phyloP scores from a whole-genome alignment of 2,329 filamentous ascomycete species.

The Epicoccum nigrum region DNA sequence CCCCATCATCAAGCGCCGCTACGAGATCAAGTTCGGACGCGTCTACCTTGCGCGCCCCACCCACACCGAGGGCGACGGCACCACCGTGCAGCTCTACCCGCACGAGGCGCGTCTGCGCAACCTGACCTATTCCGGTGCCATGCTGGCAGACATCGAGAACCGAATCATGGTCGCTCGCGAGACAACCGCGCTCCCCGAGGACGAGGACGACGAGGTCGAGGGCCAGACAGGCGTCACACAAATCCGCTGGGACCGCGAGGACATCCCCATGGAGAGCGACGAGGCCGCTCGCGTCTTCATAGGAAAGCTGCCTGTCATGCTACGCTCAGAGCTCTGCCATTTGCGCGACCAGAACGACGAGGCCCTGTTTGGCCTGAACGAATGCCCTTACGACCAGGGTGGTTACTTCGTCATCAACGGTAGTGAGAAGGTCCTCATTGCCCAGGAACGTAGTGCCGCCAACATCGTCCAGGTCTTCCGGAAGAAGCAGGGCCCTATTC shows the following conservation, averaged over 20 bases:
- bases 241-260: conserved; percentile 57
- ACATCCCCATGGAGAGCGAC: conserved; percentile 52
- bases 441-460: conserved; percentile 94
- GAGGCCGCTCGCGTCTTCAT: conserved; percentile 82
- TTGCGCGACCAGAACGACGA: conserved; percentile 83
- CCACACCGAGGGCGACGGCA: conserved; percentile 91
- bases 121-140: conserved; percentile 89
- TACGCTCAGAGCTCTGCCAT: conserved; percentile 95
- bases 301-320: conserved; percentile 95
- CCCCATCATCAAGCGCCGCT: conserved; percentile 84
- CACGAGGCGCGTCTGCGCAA: conserved; percentile 97
- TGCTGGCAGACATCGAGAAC: conserved; percentile 88
- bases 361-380: conserved; percentile 87
- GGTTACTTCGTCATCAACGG: conserved; percentile 99
- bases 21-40: conserved; percentile 92
- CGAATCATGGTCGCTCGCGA: conserved; percentile 84
- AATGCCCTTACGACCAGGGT: conserved; percentile 97
- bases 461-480: conserved; percentile 99
- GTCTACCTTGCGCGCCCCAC: conserved; percentile 88
- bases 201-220: conserved; percentile 66
- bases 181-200: conserved; percentile 67
- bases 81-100: conserved; percentile 81
- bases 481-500: conserved; percentile 93
- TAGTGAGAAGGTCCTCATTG: conserved; percentile 97
- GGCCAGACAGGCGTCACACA: conserved; percentile 42